A percentile compares a stretch with the other conserved stretches of the same genome.
These are phyloP conservation scores for Clitoria ternatea DNA, from an alignment of 306 rosid species.

Conservation along the genomic window DNA sequence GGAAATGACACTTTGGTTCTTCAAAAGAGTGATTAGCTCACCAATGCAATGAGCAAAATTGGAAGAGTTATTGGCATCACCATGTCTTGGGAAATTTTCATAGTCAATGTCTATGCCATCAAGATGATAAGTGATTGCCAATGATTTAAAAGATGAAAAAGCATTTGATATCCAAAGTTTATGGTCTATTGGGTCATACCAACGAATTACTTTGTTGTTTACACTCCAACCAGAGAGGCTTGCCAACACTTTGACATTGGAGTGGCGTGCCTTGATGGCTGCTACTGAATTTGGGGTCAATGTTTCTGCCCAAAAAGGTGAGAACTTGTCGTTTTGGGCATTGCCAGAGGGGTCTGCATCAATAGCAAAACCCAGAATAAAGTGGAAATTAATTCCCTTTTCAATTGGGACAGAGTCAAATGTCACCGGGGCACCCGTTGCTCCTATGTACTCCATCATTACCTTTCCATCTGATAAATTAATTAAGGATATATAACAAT, in stretches of 20 bases:
- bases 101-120: constrained; percentile 57
- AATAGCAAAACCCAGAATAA: constrained; percentile 48
- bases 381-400: constrained; percentile 42
- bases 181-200: constrained; percentile 44
- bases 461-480: constrained; percentile 45
- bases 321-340: constrained; percentile 43
- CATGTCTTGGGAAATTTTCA: constrained; percentile 37
- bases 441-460: constrained; percentile 68
- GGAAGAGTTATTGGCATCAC: not conserved
- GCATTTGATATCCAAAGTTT: constrained; percentile 49
- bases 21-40: constrained; percentile 46
- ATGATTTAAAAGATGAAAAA: constrained; percentile 37
- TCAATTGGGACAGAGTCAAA: constrained; percentile 35
- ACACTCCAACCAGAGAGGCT: constrained; percentile 61
- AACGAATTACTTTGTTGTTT: constrained; percentile 28
- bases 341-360: constrained; percentile 40
- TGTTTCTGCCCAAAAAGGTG: constrained; percentile 40
- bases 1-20: constrained; percentile 41
- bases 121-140: constrained; percentile 34
- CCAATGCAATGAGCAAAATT: constrained; percentile 53
- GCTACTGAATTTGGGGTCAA: constrained; percentile 40
- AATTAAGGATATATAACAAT: not conserved
- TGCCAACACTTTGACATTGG: constrained; percentile 44
- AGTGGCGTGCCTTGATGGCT: constrained; percentile 27
- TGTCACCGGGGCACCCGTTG: constrained; percentile 36